phyloP scores from a whole-genome alignment of 768 basidiomycete genomes.

The Suillus cothurnatus region DNA sequence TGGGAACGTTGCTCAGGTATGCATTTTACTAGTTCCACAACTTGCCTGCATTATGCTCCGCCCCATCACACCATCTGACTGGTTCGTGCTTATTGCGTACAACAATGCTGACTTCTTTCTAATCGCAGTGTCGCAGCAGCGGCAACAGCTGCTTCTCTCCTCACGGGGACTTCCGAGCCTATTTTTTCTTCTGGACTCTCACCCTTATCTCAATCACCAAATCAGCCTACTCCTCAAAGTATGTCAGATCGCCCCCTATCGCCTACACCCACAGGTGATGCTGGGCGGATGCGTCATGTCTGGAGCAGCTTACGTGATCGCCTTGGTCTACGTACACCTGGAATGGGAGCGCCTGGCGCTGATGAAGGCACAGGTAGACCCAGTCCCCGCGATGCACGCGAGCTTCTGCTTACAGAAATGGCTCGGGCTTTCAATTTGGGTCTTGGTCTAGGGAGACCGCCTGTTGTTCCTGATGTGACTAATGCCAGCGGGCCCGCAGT shows the following conservation, averaged over 20 bases:
- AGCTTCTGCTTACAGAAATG: slow-evolving; percentile 80
- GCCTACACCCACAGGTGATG: slow-evolving; percentile 42
- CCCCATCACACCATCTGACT: slow-evolving; percentile 5
- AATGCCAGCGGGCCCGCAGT: slow-evolving; percentile 14
- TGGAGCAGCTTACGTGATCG: slow-evolving; percentile 73
- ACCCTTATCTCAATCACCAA: slow-evolving; percentile 31
- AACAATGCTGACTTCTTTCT: neutral
- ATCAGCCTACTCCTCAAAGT: slow-evolving; percentile 19
- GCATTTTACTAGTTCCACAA: slow-evolving; percentile 22
- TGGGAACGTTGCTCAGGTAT: slow-evolving; percentile 82
- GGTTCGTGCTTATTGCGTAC: slow-evolving; percentile 8
- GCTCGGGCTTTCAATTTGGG: slow-evolving; percentile 78
- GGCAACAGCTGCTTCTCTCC: slow-evolving; percentile 83
- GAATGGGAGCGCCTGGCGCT: slow-evolving; percentile 18
- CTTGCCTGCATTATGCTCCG: neutral
- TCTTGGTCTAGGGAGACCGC: slow-evolving; percentile 45
- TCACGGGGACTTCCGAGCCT: slow-evolving; percentile 71
- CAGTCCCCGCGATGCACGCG: slow-evolving; percentile 51
- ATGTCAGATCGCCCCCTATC: slow-evolving; percentile 38
- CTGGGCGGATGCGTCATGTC: slow-evolving; percentile 57
- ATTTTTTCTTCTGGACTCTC: slow-evolving; percentile 61
- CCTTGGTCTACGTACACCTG: slow-evolving; percentile 50
- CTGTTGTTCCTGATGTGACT: slow-evolving; percentile 17
- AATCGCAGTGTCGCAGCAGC: slow-evolving; percentile 78
- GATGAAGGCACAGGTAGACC: slow-evolving; percentile 14